phyloP scores from a whole-genome alignment of 495 filamentous ascomycete species.

The Neurospora terricola region DNA sequence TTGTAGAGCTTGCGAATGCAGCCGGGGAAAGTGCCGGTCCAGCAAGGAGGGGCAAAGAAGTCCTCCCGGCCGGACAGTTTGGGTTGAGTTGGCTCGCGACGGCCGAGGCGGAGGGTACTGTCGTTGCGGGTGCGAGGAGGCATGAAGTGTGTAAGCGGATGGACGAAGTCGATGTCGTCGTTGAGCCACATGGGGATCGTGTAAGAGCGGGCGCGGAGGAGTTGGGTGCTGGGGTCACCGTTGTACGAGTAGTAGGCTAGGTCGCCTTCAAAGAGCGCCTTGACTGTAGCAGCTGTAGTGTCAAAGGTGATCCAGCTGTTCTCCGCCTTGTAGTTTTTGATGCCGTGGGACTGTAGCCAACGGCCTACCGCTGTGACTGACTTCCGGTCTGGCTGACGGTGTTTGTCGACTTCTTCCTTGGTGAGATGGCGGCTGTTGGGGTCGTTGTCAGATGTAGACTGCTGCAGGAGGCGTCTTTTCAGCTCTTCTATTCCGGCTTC shows the following conservation, averaged over 20 bases:
- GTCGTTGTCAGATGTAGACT: conserved; percentile 10
- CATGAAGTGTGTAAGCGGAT: conserved; percentile 34
- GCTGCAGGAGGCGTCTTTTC: conserved; percentile 19
- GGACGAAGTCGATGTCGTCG: conserved; percentile 31
- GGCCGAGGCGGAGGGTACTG: background rate
- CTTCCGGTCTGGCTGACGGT: conserved; percentile 16
- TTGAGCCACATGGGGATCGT: conserved; percentile 35
- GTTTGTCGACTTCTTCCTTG: conserved; percentile 19
- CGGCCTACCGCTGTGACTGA: conserved; percentile 15
- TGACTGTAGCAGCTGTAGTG: conserved; percentile 20
- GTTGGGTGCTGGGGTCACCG: conserved; percentile 7
- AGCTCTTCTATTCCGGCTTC: conserved; percentile 27
- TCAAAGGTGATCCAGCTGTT: conserved; percentile 25
- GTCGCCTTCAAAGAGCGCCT: conserved; percentile 29
- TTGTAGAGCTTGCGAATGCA: conserved; percentile 34
- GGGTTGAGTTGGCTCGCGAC: background rate
- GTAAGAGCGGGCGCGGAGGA: conserved; percentile 32
- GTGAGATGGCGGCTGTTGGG: conserved; percentile 22
- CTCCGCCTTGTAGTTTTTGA: conserved; percentile 16
- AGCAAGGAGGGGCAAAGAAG: conserved; percentile 11
- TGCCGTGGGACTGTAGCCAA: conserved; percentile 26
- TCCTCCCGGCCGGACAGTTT: background rate
- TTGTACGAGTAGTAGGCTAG: conserved; percentile 26
- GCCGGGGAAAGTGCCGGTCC: conserved; percentile 22
- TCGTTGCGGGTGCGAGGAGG: conserved; percentile 15